phyloP scores from a whole-genome alignment of 768 basidiomycete genomes.

The Rhizopogon sp. region DNA sequence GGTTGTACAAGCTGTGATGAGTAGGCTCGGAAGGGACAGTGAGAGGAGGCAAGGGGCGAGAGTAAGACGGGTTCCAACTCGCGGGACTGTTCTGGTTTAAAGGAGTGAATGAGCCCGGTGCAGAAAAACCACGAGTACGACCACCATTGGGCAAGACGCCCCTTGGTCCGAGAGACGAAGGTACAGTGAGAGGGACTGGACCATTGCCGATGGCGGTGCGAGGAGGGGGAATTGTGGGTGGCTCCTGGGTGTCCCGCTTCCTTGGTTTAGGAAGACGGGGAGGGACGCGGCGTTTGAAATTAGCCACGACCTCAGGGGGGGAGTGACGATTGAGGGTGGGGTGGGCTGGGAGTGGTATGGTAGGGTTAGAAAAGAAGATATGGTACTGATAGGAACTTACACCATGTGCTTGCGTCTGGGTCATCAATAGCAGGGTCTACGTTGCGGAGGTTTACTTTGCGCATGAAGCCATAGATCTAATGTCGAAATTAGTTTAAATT shows the following conservation, averaged over 20 bases:
- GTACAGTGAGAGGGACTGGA: constrained; percentile 59
- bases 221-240: constrained; percentile 68
- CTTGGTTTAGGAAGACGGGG: constrained; percentile 86
- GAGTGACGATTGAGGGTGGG: constrained; percentile 90
- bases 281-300: constrained; percentile 93
- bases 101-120: constrained; percentile 75
- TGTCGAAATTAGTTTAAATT: constrained; percentile 9
- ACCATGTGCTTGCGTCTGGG: constrained; percentile 96
- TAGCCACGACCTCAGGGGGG: constrained; percentile 83
- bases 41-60: constrained; percentile 66
- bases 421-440: constrained; percentile 94
- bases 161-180: constrained; percentile 36
- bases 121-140: constrained; percentile 75
- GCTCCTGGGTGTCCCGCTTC: constrained; percentile 69
- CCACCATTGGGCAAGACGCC: constrained; percentile 40
- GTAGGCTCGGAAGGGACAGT: constrained; percentile 77
- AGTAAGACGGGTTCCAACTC: constrained; percentile 57
- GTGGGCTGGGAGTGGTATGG: constrained; percentile 51
- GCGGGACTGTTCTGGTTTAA: constrained; percentile 52
- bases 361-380: constrained; percentile 9
- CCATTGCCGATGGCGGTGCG: constrained; percentile 73
- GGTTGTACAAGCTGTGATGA: constrained; percentile 50
- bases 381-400: constrained; percentile 45
- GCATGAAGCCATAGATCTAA: constrained; percentile 98
- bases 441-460: constrained; percentile 93